phyloP scores from a whole-genome alignment of 2,329 filamentous ascomycete species.

The Phialophora expanda region DNA sequence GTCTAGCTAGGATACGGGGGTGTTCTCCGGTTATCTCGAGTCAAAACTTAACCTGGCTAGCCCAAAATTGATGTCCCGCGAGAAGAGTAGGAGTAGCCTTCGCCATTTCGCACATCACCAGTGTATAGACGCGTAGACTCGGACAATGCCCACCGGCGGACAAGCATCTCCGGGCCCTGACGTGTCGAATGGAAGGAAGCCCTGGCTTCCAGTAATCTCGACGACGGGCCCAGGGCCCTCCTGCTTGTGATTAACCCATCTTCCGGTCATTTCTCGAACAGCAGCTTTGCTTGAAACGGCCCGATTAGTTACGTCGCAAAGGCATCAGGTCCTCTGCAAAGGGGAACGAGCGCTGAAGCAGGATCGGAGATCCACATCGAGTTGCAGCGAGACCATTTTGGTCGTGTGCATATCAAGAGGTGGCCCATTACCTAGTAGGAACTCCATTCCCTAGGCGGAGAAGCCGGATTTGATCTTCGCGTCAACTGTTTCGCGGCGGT shows the following conservation, averaged over 20 bases:
- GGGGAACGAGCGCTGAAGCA: not conserved
- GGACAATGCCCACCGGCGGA: not conserved
- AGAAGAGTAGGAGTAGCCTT: not conserved
- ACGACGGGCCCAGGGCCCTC: not conserved
- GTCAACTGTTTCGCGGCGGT: slow-evolving; percentile 3
- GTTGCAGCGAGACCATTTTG: not conserved
- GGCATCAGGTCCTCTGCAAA: no score
- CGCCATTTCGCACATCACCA: not conserved
- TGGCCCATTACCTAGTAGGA: not conserved
- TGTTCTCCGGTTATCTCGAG: slow-evolving; percentile 6
- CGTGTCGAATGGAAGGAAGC: slow-evolving; percentile 7
- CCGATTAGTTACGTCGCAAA: not conserved
- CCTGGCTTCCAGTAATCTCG: not conserved
- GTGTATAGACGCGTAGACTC: not conserved
- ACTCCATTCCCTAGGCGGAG: not conserved
- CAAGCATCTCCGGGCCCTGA: not conserved
- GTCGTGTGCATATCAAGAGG: not conserved
- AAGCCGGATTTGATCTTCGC: not conserved
- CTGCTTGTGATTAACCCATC: not conserved
- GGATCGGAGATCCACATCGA: slow-evolving; percentile 6
- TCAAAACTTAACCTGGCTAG: slow-evolving; percentile 7
- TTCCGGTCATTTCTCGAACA: not conserved
- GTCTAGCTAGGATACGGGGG: not conserved
- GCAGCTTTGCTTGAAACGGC: not conserved
- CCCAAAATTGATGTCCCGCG: not conserved